Conservation (phyloP, 78 protist species). For the Mastigamoeba balamuthi region DNA sequence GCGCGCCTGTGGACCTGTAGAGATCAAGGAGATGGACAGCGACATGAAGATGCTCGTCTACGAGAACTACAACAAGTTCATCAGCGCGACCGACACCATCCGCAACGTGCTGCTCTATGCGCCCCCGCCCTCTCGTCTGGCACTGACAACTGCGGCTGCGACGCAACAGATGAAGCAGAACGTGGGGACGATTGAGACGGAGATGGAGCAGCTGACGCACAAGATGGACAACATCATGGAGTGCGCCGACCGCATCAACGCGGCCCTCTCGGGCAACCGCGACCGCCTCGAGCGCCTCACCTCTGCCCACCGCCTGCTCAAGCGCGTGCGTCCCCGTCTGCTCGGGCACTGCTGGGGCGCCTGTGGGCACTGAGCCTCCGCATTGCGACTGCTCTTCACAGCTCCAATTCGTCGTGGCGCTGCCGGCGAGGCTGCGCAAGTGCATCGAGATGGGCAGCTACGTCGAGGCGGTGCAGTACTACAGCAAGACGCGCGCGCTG, state of each 20-base stretch:
- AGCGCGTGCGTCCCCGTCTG: not conserved
- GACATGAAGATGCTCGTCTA: conserved; percentile 86
- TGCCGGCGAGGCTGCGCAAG: conserved; percentile 63
- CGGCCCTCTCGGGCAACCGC: conserved; percentile 41
- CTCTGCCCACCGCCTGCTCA: conserved; percentile 14
- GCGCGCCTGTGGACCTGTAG: too few relatives aligned
- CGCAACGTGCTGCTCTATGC: conserved; percentile 2
- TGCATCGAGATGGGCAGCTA: conserved; percentile 59
- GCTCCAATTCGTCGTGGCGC: conserved; percentile 76
- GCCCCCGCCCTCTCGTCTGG: not conserved
- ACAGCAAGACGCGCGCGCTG: conserved; percentile 39
- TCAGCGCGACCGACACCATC: conserved; percentile 88
- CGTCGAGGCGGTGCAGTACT: conserved; percentile 63
- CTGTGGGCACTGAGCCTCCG: not conserved
- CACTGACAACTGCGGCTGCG: not conserved
- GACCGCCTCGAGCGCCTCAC: conserved; percentile 56
- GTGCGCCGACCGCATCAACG: conserved; percentile 37
- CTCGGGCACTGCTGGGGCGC: not conserved
- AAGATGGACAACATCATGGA: conserved; percentile 54
- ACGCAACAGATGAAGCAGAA: conserved; percentile 59
- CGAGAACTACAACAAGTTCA: conserved; percentile 90
- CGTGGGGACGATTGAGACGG: conserved; percentile 72
- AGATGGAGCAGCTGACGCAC: conserved; percentile 47
- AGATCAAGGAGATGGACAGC: conserved; percentile 41
- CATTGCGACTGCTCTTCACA: conserved; percentile 22